Base-by-base conservation (phyloP, 106 monocot genomes). In the Posidonia australis region DNA sequence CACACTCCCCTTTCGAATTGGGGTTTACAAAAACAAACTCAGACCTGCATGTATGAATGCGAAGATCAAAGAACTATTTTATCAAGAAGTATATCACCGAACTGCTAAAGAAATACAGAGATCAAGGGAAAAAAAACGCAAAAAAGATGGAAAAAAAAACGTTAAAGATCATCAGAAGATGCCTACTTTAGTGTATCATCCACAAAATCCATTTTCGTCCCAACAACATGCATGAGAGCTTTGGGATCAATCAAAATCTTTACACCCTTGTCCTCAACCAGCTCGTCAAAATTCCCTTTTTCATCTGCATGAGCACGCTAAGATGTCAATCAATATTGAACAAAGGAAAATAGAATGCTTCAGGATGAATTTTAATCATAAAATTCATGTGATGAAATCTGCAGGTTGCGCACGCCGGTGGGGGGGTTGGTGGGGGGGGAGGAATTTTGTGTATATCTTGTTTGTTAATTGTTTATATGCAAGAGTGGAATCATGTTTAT, bases 161-260 rank as follows among this genome's bases (percentile, higher is more conserved):
- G n/a, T n/a, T n/a, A n/a, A n/a, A n/a, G n/a, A n/a, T n/a, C n/a
- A n/a, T n/a, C n/a, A n/a, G n/a, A 52, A 45, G 6, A 62, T 32
- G 10, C 64, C 44, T 74, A 94, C 93, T 74, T 94, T 11, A 94
- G 73, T 57, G 79, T 64, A 72, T 94, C 93, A 67, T 94, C 93
- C 22, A 86, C 77, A 80, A 86, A 94, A 74, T 94, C 93, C 93
- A 94, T 94, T 73, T 90, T 82, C 20, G 93, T 94, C 43, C 93
- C 93, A 10, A 90, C 75, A 1, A 94, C 93, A 68, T 94, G 93
- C 86, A 94, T 90, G 19, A 94, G 79, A 46, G 93, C 93, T 66
- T 90, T 94, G 10, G 93, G 93, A 47, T 94, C 93, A 23, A 94
- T 80, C 67, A 94, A 67, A 69, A 94, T 76, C 69, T 82, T 94